These are phyloP conservation scores for Diaporthe sp. DNA, from an alignment of 2,329 filamentous ascomycete species.

Conservation along the genomic window DNA sequence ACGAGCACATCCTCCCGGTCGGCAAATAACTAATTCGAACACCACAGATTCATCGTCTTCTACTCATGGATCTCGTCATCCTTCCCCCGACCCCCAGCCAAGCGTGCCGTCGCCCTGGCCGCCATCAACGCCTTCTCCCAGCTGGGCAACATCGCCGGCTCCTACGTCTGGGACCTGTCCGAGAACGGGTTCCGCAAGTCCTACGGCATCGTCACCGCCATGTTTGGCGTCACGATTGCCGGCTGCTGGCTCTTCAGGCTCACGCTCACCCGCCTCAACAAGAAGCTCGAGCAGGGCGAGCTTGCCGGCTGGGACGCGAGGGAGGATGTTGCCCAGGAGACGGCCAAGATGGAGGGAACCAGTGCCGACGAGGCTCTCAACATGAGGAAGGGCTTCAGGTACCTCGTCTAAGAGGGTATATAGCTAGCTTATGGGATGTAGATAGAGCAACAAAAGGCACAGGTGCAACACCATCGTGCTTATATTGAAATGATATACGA, in stretches of 20 bases:
- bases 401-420: constrained; percentile 52
- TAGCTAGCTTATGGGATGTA: not conserved
- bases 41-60: constrained; percentile 62
- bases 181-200: constrained; percentile 73
- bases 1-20: constrained; percentile 54
- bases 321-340: constrained; percentile 54
- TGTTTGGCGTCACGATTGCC: constrained; percentile 71
- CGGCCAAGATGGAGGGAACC: constrained; percentile 54
- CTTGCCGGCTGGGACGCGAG: constrained; percentile 50
- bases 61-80: constrained; percentile 71
- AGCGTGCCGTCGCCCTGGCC: constrained; percentile 71
- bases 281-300: constrained; percentile 60
- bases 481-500: not conserved
- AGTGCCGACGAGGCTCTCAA: constrained; percentile 58
- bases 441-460: not conserved
- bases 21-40: constrained; percentile 45
- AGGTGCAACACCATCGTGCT: not conserved
- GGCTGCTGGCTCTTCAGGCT: constrained; percentile 63
- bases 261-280: constrained; percentile 61
- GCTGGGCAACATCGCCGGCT: constrained; percentile 70
- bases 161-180: constrained; percentile 72
- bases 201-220: constrained; percentile 73
- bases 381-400: constrained; percentile 62
- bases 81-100: constrained; percentile 70
- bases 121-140: constrained; percentile 71